Base-by-base conservation (phyloP, 2,329 filamentous ascomycete species). In the Colletotrichum sansevieriae region DNA sequence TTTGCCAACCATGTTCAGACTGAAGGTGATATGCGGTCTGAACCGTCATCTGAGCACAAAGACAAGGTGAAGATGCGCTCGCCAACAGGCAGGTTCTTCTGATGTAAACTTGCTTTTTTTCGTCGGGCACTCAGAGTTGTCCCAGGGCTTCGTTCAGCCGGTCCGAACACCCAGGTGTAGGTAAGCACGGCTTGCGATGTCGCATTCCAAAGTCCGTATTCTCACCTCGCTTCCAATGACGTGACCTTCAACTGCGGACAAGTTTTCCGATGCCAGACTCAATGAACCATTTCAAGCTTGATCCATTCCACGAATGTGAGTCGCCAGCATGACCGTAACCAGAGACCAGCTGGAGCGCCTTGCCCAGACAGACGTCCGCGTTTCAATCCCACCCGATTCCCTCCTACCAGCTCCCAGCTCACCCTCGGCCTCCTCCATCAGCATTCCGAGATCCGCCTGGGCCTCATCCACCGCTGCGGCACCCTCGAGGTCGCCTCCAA, bases 361-460 rank as follows among this genome's bases (percentile, higher is more conserved):
- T 65, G 73, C 79, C 55, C 75, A 79, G 68, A 84, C 79, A 10
- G 81, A 85, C 70, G 80, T 83, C 41, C 73, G 73, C 47, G 70
- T 74, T 3, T 75, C 80, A 44, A 79, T 87, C 60, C 74, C 81
- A 3, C 68, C 76, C 3, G 78, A 78, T 20, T 59, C 76, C 35
- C 78, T 83, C 60, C 68, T 74, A 2, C 74, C 79, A 0, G 78
- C 80, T 33, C 74, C 86, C 35, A 72, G 75, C 9, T n/a, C 73
- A 82, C 73, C 76, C 61, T 75, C 83, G 33, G 79, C 78, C 29
- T 82, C 83, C 41, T 83, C 85, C 33, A 82, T 87, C 78, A 87
- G 87, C 77, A 76, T 83, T 58, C 80, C 66, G 71, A 75, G 6
- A 72, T 88, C 65, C 79, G 80, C 1, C 72, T 79, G 1, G 79